Evolutionary conservation across 306 rosid species (phyloP).

Genomic region (Vigna unguiculata): DNA sequence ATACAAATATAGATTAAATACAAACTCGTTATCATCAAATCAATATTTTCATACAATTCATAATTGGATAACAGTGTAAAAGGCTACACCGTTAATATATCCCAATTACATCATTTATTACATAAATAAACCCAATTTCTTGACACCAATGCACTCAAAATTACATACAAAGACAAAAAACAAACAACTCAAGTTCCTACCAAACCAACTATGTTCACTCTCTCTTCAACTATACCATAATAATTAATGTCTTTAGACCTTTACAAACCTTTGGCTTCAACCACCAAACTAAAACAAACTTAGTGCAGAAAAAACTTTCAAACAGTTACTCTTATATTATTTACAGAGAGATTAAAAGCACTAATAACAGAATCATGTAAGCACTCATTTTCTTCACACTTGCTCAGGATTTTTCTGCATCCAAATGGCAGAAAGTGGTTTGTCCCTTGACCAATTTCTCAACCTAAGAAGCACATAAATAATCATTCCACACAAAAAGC

Average conservation of each 20-base stretch:
- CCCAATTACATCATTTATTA: neutral
- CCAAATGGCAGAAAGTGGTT: constrained; percentile 47
- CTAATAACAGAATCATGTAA: neutral
- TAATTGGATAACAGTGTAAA: neutral
- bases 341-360: neutral
- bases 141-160: neutral
- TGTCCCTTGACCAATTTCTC: too few species aligned
- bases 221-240: neutral
- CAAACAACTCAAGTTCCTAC: neutral
- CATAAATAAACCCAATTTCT: neutral
- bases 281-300: neutral
- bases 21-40: too few species aligned
- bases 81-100: neutral
- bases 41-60: neutral
- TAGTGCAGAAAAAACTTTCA: neutral
- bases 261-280: too few species aligned
- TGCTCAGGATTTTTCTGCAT: constrained; percentile 34
- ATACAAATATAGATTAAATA: too few species aligned
- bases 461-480: too few species aligned
- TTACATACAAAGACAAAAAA: neutral
- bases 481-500: too few species aligned
- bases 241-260: too few species aligned
- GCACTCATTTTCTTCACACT: constrained; percentile 5
- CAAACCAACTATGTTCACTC: neutral
- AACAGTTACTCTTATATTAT: neutral